Evolutionary conservation across 352 stramenopile genomes (phyloP), one percentile per base, ranked within the genome.

Genomic region (Phytophthora pistaciae): DNA sequence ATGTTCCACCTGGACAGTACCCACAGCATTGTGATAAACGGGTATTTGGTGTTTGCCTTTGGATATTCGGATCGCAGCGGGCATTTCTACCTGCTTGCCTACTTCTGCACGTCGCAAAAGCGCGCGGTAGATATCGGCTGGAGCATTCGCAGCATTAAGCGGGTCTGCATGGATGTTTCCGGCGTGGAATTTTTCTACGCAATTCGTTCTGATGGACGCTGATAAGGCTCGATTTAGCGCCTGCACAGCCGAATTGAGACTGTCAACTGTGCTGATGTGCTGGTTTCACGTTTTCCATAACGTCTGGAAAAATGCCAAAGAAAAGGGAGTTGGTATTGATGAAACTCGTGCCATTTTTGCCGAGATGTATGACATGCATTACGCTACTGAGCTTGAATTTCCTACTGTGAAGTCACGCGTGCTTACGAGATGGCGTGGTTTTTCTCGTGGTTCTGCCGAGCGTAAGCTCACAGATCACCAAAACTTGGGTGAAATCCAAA

Each of bases 311-410:
- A 20, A 27, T 16, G 44, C 58, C 25, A 9, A 49, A 48, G 23
- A 23, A 18, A 18, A 18, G 1, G 38, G 38, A 36, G 46, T 56
- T 21, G 29, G 20, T 13, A 10, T 7, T 3, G 27, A 49, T n/a
- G 60, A 66, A 5, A 60, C n/a, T 10, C 10, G 48, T 5, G 14
- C 10, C 29, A 38, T 60, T 14, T 60, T 66, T 66, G 49, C 8
- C 1, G 60, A 53, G 10, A 4, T 66, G 14, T 55, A 66, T 20
- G 49, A 54, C 44, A 65, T 60, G 52, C 50, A 67, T 14, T 67
- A 60, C 21, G 60, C 49, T 27, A 59, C 38, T 0, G 31, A 54
- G 21, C 2, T 18, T 1, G 16, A 56, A 27, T 60, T 31, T 56
- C 33, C 18, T 13, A 16, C 14, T 23, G 44, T 62, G 2, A 63